A percentile compares a stretch with the other conserved stretches of the same genome.
Conservation (phyloP, 148 eudicot genomes). For the Silene latifolia region DNA sequence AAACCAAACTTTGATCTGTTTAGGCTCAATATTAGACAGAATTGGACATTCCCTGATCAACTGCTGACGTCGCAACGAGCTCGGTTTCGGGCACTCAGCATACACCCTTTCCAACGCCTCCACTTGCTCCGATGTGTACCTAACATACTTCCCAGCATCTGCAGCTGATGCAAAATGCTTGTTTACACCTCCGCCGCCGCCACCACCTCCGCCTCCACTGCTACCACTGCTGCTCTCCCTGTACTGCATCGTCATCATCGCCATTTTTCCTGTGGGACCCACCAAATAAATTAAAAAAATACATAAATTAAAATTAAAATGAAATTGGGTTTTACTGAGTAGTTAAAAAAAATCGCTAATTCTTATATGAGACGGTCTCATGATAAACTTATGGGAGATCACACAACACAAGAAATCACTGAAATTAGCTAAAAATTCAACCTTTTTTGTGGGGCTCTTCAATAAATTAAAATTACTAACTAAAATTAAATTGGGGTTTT, state of each 20-base stretch:
- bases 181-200: constrained; percentile 22
- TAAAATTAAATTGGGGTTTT: background rate
- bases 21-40: constrained; percentile 75
- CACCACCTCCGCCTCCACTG: constrained; percentile 21
- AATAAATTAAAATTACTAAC: background rate
- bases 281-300: background rate
- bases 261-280: constrained; percentile 38
- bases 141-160: constrained; percentile 71
- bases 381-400: too few species aligned
- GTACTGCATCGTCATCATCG: constrained; percentile 63
- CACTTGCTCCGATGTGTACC: constrained; percentile 86
- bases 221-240: constrained; percentile 58
- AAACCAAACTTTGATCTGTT: constrained; percentile 98
- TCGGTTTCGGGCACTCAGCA: constrained; percentile 88
- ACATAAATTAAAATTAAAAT: background rate
- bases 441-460: too few species aligned
- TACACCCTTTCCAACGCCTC: constrained; percentile 85
- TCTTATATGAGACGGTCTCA: background rate
- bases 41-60: constrained; percentile 79
- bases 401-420: too few species aligned
- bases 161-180: constrained; percentile 28
- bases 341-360: background rate
- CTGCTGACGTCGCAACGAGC: constrained; percentile 78
- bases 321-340: background rate
- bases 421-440: too few species aligned